Percentiles rank a stretch among this genome's conserved stretches.
Evolutionary conservation across 176 grass and related monocot genomes (phyloP).

Genomic region (Aegilops bicornis): DNA sequence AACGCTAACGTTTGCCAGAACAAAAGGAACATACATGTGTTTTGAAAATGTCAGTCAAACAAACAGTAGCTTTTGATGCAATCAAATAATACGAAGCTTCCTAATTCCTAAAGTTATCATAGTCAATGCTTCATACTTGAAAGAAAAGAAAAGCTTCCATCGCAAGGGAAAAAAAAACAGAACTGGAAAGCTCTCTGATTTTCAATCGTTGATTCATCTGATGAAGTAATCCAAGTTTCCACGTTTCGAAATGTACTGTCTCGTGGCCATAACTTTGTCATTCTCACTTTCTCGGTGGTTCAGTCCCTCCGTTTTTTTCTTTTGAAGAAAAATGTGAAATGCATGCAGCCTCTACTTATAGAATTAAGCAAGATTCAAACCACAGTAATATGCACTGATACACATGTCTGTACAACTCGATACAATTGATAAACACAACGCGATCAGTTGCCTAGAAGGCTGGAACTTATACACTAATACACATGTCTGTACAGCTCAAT

Average conservation of each 20-base stretch:
- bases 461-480: neutral
- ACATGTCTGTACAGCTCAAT: conserved; percentile 11
- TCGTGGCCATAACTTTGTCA: neutral
- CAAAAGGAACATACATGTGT: neutral
- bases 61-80: neutral
- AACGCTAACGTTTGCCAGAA: conserved; percentile 44
- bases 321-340: neutral
- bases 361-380: neutral
- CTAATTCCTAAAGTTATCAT: neutral
- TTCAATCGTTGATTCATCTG: neutral
- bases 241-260: neutral
- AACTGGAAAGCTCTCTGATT: neutral
- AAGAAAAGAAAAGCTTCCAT: neutral
- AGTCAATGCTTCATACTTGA: conserved; percentile 25
- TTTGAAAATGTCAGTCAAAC: conserved; percentile 25
- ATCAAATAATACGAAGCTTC: neutral
- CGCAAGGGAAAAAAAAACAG: neutral
- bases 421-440: neutral
- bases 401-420: conserved; percentile 19
- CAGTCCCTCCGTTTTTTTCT: neutral
- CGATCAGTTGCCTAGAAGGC: too few relatives aligned
- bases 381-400: neutral
- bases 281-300: neutral
- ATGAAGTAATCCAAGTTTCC: neutral
- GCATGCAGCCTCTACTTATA: neutral